These are phyloP conservation scores for Trichoderma orchidacearum DNA, from an alignment of 495 filamentous ascomycete species.

Conservation along the genomic window DNA sequence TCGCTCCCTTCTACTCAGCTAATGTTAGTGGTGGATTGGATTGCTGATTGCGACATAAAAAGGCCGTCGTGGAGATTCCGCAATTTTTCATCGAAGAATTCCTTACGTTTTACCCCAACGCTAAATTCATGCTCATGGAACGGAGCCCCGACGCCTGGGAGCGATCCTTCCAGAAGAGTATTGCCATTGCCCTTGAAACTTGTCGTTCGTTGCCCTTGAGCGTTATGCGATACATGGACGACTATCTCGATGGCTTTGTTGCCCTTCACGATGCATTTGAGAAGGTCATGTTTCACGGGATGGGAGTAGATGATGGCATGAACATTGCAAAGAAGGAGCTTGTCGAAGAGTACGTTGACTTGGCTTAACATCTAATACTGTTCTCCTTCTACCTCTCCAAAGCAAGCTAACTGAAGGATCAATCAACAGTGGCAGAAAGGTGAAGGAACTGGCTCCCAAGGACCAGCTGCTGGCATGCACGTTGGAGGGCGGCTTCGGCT, in stretches of 20 bases:
- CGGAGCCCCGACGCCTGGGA: slow-evolving; percentile 21
- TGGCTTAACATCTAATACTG: not conserved
- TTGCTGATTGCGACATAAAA: slow-evolving; percentile 3
- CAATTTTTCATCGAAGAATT: slow-evolving; percentile 20
- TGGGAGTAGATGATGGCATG: slow-evolving; percentile 1
- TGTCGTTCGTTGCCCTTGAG: slow-evolving; percentile 6
- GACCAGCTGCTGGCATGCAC: slow-evolving; percentile 10
- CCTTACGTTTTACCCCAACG: slow-evolving; percentile 25
- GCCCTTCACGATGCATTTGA: slow-evolving; percentile 5
- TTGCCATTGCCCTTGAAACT: slow-evolving; percentile 1
- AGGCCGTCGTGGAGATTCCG: slow-evolving; percentile 21
- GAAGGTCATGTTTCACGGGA: slow-evolving; percentile 3
- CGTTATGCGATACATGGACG: slow-evolving; percentile 4
- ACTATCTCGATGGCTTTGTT: slow-evolving; percentile 5
- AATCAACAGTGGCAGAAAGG: slow-evolving; percentile 4
- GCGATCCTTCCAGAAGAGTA: slow-evolving; percentile 8
- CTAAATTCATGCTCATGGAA: slow-evolving; percentile 22
- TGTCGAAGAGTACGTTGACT: not conserved
- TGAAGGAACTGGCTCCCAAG: slow-evolving; percentile 3
- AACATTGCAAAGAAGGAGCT: slow-evolving; percentile 1
- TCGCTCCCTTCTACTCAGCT: not conserved
- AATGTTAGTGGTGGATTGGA: not conserved
- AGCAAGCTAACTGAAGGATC: not conserved
- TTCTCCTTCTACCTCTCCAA: not conserved
- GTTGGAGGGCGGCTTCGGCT: slow-evolving; percentile 13